Base-by-base conservation (phyloP, 2,329 filamentous ascomycete genomes). In the Nemania bipapillata region DNA sequence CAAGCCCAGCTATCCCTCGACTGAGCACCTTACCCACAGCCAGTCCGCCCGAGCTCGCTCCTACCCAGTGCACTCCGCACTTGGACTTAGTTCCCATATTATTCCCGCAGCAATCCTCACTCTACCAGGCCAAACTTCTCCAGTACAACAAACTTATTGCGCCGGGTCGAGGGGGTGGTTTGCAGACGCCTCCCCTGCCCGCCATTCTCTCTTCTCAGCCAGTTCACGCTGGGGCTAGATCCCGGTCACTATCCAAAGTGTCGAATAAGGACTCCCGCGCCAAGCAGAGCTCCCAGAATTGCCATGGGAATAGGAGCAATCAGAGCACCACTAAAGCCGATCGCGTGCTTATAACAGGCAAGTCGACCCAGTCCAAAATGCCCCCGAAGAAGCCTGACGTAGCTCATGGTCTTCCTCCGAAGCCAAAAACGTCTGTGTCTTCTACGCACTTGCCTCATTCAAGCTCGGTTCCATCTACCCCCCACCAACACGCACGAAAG, bases 381-480 rank as follows among this genome's bases (percentile, higher is more conserved):
- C 79, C 84, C 69, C 76, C 81, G 57, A 84, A 85, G 74, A 83
- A 84, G 68, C 64, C 75, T 28, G 79, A 81, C 58, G 66, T 65
- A 49, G 59, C 71, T 54, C 73, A 77, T 61, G 72, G 70, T 66
- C 68, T 75, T 37, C 70, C 74, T 30, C 56, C 69, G 47, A 75
- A 72, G 63, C 71, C 75, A 20, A 76, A 76, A 68, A 68, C 70
- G 57, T 73, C 72, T 53, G 56, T 68, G 35, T 81, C 86, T 70
- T 81, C 86, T 70, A 72, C 79, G 54, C 72, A 81, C 81, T 66
- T 86, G 54, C 89, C 89, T 6, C 86, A 96, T 78, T 96, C 95
- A 26, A 97, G 87, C 78, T 98, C 95, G 8, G 92, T 97, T 56
- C 95, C 95, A 0, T 96, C 95, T 0, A 98, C 95, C 2, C 96